A percentile compares a stretch with the other conserved stretches of the same genome.
Evolutionary conservation across 31 red algal genomes (phyloP).

Genomic region (Odonthalia washingtoniensis): DNA sequence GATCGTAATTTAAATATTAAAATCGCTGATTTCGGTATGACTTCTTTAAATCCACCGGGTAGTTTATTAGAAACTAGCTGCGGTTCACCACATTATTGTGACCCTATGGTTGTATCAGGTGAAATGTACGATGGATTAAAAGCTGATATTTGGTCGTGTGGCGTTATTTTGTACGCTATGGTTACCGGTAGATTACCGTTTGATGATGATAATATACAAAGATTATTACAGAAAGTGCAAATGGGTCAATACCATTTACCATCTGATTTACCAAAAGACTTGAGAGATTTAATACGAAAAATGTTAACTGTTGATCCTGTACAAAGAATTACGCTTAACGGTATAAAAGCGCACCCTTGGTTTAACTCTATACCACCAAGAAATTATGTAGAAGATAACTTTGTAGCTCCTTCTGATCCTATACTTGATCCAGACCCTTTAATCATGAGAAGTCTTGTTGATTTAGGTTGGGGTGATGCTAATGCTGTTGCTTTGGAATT

Average conservation of each 20-base stretch:
- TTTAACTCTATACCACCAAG: conserved; percentile 63
- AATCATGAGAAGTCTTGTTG: conserved; percentile 79
- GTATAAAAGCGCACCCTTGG: conserved; percentile 95
- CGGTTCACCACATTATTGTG: conserved; percentile 97
- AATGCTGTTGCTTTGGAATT: conserved; percentile 60
- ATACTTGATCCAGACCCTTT: conserved; percentile 80
- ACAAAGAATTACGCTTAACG: conserved; percentile 75
- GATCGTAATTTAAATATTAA: conserved; percentile 84
- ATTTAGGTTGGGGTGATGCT: conserved; percentile 94
- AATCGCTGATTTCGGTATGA: conserved; percentile 99
- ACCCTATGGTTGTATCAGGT: conserved; percentile 97
- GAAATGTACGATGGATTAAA: conserved; percentile 97
- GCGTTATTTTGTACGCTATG: conserved; percentile 98
- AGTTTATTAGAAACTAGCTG: conserved; percentile 94
- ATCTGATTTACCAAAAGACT: conserved; percentile 70
- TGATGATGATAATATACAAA: conserved; percentile 98
- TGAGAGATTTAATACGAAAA: conserved; percentile 74
- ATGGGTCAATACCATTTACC: conserved; percentile 88
- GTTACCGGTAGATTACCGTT: conserved; percentile 96
- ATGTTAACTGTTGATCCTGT: conserved; percentile 99
- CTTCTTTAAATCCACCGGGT: conserved; percentile 82
- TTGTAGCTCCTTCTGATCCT: conserved; percentile 72
- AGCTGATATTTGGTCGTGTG: conserved; percentile 97
- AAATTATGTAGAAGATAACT: conserved; percentile 70
- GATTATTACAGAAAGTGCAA: conserved; percentile 92